Evolutionary conservation across 352 stramenopile genomes (phyloP), one percentile per base, ranked within the genome.

Genomic region (Globisporangium nagaii): DNA sequence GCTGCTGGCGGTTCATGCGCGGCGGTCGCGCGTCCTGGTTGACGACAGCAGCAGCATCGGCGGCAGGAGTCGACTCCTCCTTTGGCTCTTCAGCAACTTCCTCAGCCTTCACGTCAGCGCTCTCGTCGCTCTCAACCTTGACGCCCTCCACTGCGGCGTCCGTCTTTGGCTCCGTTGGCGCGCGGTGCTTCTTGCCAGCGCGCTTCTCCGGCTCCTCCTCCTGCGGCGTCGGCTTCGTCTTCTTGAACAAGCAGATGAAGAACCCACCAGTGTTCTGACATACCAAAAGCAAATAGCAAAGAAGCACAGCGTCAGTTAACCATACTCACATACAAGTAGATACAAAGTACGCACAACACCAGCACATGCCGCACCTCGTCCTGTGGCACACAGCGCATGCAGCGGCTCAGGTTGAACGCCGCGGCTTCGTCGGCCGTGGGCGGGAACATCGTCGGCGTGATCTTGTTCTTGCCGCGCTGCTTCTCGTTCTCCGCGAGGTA

Each of bases 191-290:
- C 35, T 56, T 55, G 39, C 56, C 56, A 8, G 25, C 36, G 19
- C 55, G 50, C 43, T 67, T 67, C 28, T 28, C 35, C 10, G 22
- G 12, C 12, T 76, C 50, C 12, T 63, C 49, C n/a, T 65, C 52
- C 19, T 63, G 44, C 7, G 78, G 79, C 8, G 83, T 93, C 22
- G 70, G 64, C 24, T 68, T 70, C 25, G 87, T 78, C 75, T 98
- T 98, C 62, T 96, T 81, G 4, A 99, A 75, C 30, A 99, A 70
- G 37, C 90, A 96, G 36, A 99, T 94, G 72, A 99, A 99, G 68
- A 99, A 99, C 0, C 97, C 98, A 39, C 97, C 97, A 8, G 96
- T 98, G 71, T 99, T 90, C 70, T 92, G 36, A n/a, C n/a, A n/a
- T 13, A 39, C 30, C 28, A 32, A 42, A 5, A 19, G 13, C 13